Evolutionary conservation across 2,329 filamentous ascomycete species (phyloP), one percentile per base, ranked within the genome.

Genomic region (Penicillium palitans): DNA sequence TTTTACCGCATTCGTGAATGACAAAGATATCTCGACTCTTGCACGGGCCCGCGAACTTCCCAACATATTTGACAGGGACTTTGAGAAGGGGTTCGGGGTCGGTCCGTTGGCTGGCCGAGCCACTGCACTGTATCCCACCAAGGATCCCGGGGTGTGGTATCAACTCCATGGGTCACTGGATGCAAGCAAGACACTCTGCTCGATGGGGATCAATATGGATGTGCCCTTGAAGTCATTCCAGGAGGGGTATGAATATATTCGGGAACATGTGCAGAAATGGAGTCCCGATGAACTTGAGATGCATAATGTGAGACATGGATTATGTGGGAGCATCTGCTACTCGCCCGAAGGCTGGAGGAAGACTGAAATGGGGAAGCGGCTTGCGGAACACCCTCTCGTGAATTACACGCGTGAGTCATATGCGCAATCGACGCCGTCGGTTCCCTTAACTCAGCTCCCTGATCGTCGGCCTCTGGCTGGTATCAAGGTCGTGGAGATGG

Each of bases 151-250:
- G 0, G 74, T 77, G 0, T 82, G 79, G 78, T 84, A 81, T 64
- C 80, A 79, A 12, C 71, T 84, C 0, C 80, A 84, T 53, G 81
- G 81, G 6, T 82, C 78, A 0, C 71, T 84, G 45, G 67, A 81
- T 37, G 76, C 80, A 0, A 66, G 68, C 2, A 72, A 75, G 2
- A 78, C 79, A 0, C 72, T 83, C 1, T 64, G 71, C 27, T 75
- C 78, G n/a, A 77, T 83, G 44, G 80, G 79, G 5, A 74, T 84
- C 50, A 69, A 80, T 49, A 66, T 73, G 29, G 55, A 60, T n/a
- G 61, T 67, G 4, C 42, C 55, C 0, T 56, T 63, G 21, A 44
- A 57, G 17, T 37, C 52, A 0, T 46, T 58, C 6, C 27, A 40
- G 25, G 60, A 60, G 33, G 61, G 59, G 7, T 69, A 70, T 49